A percentile compares a stretch with the other conserved stretches of the same genome.
Conservation (phyloP, 768 basidiomycete species). For the Strobilomyces dryophilus region DNA sequence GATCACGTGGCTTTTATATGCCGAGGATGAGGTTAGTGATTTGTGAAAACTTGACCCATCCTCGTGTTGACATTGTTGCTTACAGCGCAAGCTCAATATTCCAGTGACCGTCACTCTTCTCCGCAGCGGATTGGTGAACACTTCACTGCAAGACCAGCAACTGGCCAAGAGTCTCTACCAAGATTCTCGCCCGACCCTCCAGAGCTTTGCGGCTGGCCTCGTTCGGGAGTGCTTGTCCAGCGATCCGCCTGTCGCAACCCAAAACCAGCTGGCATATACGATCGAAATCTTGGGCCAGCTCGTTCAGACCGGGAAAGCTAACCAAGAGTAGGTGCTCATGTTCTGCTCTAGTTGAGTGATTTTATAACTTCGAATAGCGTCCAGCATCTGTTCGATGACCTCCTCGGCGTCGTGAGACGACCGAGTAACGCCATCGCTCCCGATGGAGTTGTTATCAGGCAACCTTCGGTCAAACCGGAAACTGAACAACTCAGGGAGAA, state of each 20-base stretch:
- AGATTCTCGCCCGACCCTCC: conserved; percentile 71
- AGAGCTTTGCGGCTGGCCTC: conserved; percentile 78
- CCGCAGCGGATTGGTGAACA: conserved; percentile 75
- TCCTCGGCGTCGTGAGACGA: conserved; percentile 60
- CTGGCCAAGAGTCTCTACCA: conserved; percentile 80
- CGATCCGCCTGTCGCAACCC: conserved; percentile 76
- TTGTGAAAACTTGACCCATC: not conserved
- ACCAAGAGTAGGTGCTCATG: conserved; percentile 68
- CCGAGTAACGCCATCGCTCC: conserved; percentile 37
- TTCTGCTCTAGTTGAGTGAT: not conserved
- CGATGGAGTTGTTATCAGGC: conserved; percentile 36
- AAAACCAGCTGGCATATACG: conserved; percentile 72
- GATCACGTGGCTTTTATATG: conserved; percentile 92
- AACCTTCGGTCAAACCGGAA: conserved; percentile 60
- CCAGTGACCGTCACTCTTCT: conserved; percentile 89
- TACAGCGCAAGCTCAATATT: conserved; percentile 92
- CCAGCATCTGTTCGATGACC: conserved; percentile 72
- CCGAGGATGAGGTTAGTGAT: conserved; percentile 84
- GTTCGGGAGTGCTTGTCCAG: conserved; percentile 82
- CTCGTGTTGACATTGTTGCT: conserved; percentile 3
- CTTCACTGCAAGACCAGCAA: conserved; percentile 81
- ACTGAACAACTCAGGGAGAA: conserved; percentile 73
- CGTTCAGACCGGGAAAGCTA: conserved; percentile 68
- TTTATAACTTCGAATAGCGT: conserved; percentile 42
- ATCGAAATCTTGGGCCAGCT: conserved; percentile 80